Evolutionary conservation across 140 eudicot species (phyloP), one percentile per base, ranked within the genome.

Genomic region (Ambrosia hybrid): DNA sequence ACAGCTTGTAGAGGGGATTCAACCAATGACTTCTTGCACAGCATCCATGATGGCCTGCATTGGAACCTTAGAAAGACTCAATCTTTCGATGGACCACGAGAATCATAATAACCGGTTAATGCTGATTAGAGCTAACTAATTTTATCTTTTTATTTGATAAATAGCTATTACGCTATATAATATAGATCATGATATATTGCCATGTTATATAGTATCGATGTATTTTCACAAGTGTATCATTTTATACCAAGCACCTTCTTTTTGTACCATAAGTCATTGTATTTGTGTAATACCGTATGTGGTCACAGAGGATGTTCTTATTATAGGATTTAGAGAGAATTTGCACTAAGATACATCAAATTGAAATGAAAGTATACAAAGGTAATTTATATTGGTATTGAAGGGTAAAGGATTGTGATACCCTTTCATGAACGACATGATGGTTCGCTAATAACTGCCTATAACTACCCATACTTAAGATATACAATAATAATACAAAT

Each of bases 11-110:
- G 81, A 62, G 81, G 64, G 41, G 99, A 90, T 80, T 88, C 96
- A 1, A 93, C 96, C 48, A 72, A 80, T 51, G 99, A 93, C 61
- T 93, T 90, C 77, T 72, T 93, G 60, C 89, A 80, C 46, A 90
- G 97, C 83, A 87, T 93, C 46, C 94, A 86, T 39, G 91, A 90
- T 13, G 96, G 97, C 13, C 94, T 93, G 46, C 94, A 93, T 62
- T 93, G 99, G 99, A 93, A 93, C 76, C 79, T 87, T 80, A 82
- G 99, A 79, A 90, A 90, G 86, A 84, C 85, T 0, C 99, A 93
- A 51, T 76, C 91, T 26, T 85, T 79, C 46, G 98, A 93, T 10
- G 98, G 97, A 30, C 94, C 97, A 8, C 82, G 77, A 7, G 91
- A 90, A 17, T 36, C 81, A 1, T 78, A n/a, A n/a, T n/a, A 55